Base-by-base conservation (phyloP, 2,329 filamentous ascomycete genomes). In the Rhinocladiella similis region DNA sequence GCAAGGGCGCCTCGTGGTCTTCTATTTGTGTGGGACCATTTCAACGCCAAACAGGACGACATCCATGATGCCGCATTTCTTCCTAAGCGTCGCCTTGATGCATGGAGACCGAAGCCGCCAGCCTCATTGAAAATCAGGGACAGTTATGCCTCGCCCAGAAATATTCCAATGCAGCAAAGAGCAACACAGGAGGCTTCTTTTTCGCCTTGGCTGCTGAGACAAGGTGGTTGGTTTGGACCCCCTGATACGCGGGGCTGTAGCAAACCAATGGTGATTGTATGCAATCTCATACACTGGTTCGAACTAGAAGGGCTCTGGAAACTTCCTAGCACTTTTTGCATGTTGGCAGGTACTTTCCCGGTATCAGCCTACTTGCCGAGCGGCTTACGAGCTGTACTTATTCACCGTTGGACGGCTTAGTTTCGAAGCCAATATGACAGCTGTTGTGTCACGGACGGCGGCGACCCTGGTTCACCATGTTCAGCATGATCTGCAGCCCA, bases 361-460 rank as follows among this genome's bases (percentile, higher is more conserved):
- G 39, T 54, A 18, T 47, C 35, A 48, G 47, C 41, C 22, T 16
- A 20, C 47, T 13, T 46, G 38, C 50, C 49, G n/a, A 20, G 41
- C 13, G 13, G 16, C 33, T 25, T 33, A n/a, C 29, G 45, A 20
- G 29, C 29, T 18, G 55, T 41, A 52, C 27, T 22, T 38, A 20
- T 47, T n/a, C 27, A 48, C 33, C 50, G 47, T 46, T 51, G 42
- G 54, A 20, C 36, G 41, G 54, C 53, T 35, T 33, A 42, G 20
- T 41, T 27, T 51, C 53, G 55, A 57, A 53, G 54, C 45, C 57
- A 63, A 63, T 61, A 63, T 63, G 60, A 63, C 60, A 63, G 60
- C 60, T 63, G 60, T 56, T 33, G 60, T 62, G 54, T 48, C 6
- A 62, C 60, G 48, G 39, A 39, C 22, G 16, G 39, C 45, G 39